Percentiles rank a stretch among this genome's conserved stretches.
These are phyloP conservation scores for Exutisphaerella laricina DNA, from an alignment of 2,329 filamentous ascomycete species.

Conservation along the genomic window DNA sequence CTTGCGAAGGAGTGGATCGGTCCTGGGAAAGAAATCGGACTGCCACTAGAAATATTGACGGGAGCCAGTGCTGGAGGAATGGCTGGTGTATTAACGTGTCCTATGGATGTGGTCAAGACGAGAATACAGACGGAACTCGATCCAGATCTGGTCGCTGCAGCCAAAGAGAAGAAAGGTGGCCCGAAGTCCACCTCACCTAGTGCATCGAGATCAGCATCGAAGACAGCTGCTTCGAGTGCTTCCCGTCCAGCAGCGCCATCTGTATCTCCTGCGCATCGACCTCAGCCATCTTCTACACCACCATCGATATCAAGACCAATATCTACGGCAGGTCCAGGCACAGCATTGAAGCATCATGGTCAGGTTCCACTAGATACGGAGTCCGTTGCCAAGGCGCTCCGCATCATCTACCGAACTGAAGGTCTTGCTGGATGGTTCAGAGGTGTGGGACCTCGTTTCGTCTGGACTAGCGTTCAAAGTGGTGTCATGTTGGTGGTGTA, in stretches of 20 bases:
- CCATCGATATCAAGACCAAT: conserved; percentile 48
- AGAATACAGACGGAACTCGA: conserved; percentile 88
- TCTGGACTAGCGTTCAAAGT: conserved; percentile 97
- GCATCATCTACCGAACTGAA: conserved; percentile 84
- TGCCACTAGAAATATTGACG: conserved; percentile 79
- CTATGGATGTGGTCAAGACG: conserved; percentile 95
- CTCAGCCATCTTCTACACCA: conserved; percentile 7
- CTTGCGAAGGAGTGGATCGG: conserved; percentile 74
- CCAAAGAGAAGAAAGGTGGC: conserved; percentile 17
- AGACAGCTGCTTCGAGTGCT: conserved; percentile 2
- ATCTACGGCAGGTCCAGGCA: conserved; percentile 84
- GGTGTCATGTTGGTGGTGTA: conserved; percentile 96
- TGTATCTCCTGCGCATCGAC: conserved; percentile 14
- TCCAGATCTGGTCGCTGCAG: conserved; percentile 38
- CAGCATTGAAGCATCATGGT: conserved; percentile 71
- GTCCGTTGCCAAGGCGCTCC: conserved; percentile 77
- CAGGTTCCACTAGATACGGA: conserved; percentile 80
- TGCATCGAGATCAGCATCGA: background rate
- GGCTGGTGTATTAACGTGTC: conserved; percentile 90
- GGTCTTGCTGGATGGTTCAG: conserved; percentile 88
- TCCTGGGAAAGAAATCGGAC: conserved; percentile 70
- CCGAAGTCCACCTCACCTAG: background rate
- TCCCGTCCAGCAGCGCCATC: conserved; percentile 11
- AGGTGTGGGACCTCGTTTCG: conserved; percentile 82
- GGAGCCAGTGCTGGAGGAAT: conserved; percentile 86